Evolutionary conservation across 2,329 filamentous ascomycete species (phyloP).

Genomic region (Diaporthe sp.): DNA sequence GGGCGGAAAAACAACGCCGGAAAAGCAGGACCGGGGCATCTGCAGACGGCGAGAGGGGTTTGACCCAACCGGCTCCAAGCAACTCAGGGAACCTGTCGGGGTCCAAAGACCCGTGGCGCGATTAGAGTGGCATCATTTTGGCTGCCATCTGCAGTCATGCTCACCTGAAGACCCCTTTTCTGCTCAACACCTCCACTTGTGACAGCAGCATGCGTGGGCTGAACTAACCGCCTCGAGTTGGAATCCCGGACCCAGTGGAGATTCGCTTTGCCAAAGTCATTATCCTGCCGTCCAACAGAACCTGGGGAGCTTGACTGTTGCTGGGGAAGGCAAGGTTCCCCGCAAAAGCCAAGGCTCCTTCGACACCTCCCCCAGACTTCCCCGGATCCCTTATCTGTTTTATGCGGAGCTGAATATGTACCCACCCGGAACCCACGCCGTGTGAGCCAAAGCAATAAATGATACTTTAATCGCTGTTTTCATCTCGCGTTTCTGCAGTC

Average conservation of each 20-base stretch:
- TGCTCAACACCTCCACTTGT: not conserved
- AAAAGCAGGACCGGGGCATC: conserved; percentile 9
- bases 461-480: not conserved
- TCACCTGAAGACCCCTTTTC: conserved; percentile 9
- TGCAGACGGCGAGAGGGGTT: conserved; percentile 22
- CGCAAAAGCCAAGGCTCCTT: conserved; percentile 29
- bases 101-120: conserved; percentile 12
- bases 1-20: conserved; percentile 12
- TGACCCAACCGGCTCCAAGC: conserved; percentile 23
- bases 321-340: conserved; percentile 20
- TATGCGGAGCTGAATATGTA: not conserved
- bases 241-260: conserved; percentile 7
- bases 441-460: conserved; percentile 6
- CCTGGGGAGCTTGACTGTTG: not conserved
- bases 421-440: not conserved
- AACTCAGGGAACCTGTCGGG: not conserved
- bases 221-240: conserved; percentile 11
- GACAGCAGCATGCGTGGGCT: not conserved
- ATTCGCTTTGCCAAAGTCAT: not conserved
- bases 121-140: conserved; percentile 13
- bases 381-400: conserved; percentile 9
- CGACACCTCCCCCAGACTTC: conserved; percentile 15
- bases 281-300: not conserved
- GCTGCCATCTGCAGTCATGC: conserved; percentile 7
- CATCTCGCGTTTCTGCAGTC: not conserved